Evolutionary conservation across 805 yeast genomes (phyloP), one percentile per base, ranked within the genome.

Genomic region (Yarrowia phangngaensis): DNA sequence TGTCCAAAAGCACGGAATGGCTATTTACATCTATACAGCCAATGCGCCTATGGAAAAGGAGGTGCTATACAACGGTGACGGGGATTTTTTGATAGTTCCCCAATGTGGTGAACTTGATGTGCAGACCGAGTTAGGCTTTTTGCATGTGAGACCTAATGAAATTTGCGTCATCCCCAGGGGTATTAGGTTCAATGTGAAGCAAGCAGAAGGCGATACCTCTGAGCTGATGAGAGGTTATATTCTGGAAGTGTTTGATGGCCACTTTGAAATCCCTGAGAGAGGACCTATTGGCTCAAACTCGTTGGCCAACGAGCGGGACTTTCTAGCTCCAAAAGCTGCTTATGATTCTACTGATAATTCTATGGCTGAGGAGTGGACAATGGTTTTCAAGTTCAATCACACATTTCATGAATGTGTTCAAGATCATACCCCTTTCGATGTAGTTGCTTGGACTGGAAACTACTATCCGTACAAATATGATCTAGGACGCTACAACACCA

Each of bases 251-350:
- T 60, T 51, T 50, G 53, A 53, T 13, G 55, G 55, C 23, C 61
- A 57, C 43, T 60, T 59, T 38, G 61, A 60, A 23, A 53, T 60
- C 7, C 63, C 63, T 9, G 63, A 60, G 26, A 43, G 58, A 31
- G 63, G 63, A 2, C 63, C 63, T 14, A 59, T 60, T 45, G 63
- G 63, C 9, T 54, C 59, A 19, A 56, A 60, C 38, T 55, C 63
- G n/a, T 50, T 60, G 6, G 63, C 63, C 19, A 60, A 60, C 47
- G 56, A 58, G 23, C 49, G 64, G 24, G 63, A 60, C 38, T 60
- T 60, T 27, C 51, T 55, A 16, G 56, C 54, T 7, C 63, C 63
- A 3, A 56, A 52, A 30, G 64, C 63, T 6, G 20, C 36, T 16
- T 60, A 53, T 38, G 62, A 58, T 20, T 20, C 34, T 1, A 28